These are phyloP conservation scores for Trypanosoma mega DNA, from an alignment of 208 protist genomes.

Conservation along the genomic window DNA sequence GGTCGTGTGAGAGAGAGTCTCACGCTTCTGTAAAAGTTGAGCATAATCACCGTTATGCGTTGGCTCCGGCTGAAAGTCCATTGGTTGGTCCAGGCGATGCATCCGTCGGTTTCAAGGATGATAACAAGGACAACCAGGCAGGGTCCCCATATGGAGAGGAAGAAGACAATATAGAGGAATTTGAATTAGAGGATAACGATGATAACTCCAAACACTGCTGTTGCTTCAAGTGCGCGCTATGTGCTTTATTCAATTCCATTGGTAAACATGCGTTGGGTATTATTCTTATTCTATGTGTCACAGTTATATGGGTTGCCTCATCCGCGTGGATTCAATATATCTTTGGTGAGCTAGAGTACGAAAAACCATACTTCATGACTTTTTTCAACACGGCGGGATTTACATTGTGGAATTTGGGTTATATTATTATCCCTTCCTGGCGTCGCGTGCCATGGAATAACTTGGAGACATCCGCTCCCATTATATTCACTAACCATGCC, in stretches of 20 bases:
- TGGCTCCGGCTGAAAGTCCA: too few relatives aligned
- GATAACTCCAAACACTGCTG: neutral
- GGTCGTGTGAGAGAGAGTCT: too few relatives aligned
- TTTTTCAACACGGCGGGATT: constrained; percentile 92
- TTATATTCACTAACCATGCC: constrained; percentile 55
- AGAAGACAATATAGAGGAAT: too few relatives aligned
- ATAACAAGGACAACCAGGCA: too few relatives aligned
- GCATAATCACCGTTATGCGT: too few relatives aligned
- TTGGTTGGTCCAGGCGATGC: too few relatives aligned
- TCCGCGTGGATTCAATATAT: constrained; percentile 91
- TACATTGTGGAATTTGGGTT: constrained; percentile 82
- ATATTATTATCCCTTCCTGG: constrained; percentile 56
- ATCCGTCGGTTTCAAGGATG: too few relatives aligned
- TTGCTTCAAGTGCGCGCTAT: neutral
- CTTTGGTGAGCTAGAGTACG: constrained; percentile 76
- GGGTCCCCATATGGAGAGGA: neutral
- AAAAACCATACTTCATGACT: constrained; percentile 90
- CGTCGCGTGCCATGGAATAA: constrained; percentile 53
- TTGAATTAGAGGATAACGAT: too few relatives aligned
- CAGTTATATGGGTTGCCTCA: constrained; percentile 89
- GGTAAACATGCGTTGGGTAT: constrained; percentile 82
- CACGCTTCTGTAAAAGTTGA: too few relatives aligned
- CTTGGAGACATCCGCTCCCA: constrained; percentile 28
- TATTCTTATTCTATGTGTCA: constrained; percentile 79
- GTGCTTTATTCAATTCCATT: constrained; percentile 10